Evolutionary conservation across 257 asterid genomes (phyloP).

Genomic region (Handroanthus guayacan): DNA sequence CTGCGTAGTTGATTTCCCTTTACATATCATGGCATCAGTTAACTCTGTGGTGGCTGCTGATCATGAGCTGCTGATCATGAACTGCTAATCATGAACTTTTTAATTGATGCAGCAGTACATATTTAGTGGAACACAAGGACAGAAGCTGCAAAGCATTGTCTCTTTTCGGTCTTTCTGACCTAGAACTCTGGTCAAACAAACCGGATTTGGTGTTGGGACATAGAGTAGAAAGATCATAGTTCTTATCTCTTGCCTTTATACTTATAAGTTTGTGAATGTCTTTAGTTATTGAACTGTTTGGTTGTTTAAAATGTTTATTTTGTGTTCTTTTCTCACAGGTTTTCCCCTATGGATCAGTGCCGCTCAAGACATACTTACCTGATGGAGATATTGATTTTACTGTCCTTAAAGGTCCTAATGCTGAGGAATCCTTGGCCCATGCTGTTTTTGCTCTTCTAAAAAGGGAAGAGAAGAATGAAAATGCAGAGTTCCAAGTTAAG

Average conservation of each 20-base stretch:
- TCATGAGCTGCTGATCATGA: too few species aligned
- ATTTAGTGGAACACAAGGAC: too few species aligned
- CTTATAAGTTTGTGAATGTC: neutral
- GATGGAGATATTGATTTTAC: constrained; percentile 98
- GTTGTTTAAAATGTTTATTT: constrained; percentile 7
- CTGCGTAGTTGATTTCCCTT: neutral
- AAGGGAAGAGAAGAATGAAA: constrained; percentile 64
- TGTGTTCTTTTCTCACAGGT: constrained; percentile 52
- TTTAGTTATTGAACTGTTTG: neutral
- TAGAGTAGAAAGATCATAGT: too few species aligned
- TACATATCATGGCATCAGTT: neutral
- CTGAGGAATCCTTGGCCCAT: constrained; percentile 64
- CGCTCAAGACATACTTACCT: constrained; percentile 91
- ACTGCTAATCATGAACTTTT: too few species aligned
- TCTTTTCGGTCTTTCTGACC: constrained; percentile 15
- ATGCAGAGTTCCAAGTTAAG: constrained; percentile 69
- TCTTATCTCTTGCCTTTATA: too few species aligned
- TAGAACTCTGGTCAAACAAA: constrained; percentile 15
- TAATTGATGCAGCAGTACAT: too few species aligned
- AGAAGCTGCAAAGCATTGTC: neutral
- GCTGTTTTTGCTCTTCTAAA: constrained; percentile 68
- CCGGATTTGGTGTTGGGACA: neutral
- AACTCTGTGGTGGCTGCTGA: too few species aligned
- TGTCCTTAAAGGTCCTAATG: constrained; percentile 52
- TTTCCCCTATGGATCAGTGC: constrained; percentile 92